phyloP scores from a whole-genome alignment of 2,329 filamentous ascomycete species.

The Lachnum nothofagi region DNA sequence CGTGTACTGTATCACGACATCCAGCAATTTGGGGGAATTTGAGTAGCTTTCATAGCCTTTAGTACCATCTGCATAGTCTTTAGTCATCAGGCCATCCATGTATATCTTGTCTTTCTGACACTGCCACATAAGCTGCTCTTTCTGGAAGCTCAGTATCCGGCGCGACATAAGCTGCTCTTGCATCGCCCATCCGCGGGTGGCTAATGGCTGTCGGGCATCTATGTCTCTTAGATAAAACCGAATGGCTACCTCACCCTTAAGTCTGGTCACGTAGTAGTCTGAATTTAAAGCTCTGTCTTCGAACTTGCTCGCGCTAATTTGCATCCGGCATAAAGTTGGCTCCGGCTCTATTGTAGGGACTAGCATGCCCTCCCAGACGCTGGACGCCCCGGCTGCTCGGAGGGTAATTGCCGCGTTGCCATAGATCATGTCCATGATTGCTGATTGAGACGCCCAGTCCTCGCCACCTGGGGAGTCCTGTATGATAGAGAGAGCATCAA shows the following conservation, averaged over 20 bases:
- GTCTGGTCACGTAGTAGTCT: too few relatives aligned
- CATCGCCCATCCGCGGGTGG: not conserved
- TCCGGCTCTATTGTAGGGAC: not conserved
- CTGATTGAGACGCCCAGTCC: not conserved
- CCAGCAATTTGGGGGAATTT: not conserved
- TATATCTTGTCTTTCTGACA: not conserved
- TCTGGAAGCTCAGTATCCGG: not conserved
- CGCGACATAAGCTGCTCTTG: not conserved
- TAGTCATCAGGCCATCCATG: not conserved
- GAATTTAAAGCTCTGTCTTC: too few relatives aligned
- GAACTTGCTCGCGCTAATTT: not conserved
- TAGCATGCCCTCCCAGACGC: not conserved
- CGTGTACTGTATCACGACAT: not conserved
- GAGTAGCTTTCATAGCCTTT: not conserved
- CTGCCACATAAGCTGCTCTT: not conserved
- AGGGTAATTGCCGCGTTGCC: not conserved
- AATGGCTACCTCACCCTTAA: not conserved
- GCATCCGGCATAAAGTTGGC: not conserved
- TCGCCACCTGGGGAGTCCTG: not conserved
- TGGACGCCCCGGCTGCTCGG: not conserved
- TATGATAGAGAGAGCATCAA: conserved; percentile 16
- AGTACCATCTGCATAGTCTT: not conserved
- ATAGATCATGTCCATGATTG: not conserved
- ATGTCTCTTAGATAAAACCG: not conserved
- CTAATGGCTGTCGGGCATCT: not conserved